phyloP scores from a whole-genome alignment of 305 asterid species.

The Fraxinus xanthoxyloides region DNA sequence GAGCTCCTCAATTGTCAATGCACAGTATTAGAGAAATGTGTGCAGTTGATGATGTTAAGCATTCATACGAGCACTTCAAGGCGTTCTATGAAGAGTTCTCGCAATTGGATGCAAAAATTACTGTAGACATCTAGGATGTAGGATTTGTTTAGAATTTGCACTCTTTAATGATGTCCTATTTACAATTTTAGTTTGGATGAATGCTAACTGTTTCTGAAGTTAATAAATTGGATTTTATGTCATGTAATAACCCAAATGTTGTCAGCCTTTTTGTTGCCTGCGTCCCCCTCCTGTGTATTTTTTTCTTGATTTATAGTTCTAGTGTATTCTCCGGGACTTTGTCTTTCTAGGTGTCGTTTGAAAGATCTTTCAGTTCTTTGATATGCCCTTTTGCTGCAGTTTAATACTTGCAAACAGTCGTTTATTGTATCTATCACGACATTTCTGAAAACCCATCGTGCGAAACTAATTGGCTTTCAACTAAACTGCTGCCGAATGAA shows the following conservation, averaged over 20 bases:
- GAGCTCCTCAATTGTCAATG: slow-evolving; percentile 94
- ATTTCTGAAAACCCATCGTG: background rate
- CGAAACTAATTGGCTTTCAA: background rate
- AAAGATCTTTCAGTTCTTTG: background rate
- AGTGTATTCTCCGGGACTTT: background rate
- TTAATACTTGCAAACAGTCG: background rate
- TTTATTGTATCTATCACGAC: background rate
- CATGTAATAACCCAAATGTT: background rate
- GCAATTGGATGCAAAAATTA: slow-evolving; percentile 59
- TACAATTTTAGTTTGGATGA: background rate
- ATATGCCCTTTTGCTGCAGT: background rate
- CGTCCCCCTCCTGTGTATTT: background rate
- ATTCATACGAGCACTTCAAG: slow-evolving; percentile 78
- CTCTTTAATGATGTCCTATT: background rate
- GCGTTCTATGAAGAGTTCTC: slow-evolving; percentile 73
- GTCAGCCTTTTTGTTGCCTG: background rate
- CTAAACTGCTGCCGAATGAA: background rate
- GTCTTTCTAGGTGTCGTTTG: background rate
- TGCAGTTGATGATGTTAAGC: slow-evolving; percentile 82
- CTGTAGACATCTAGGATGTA: slow-evolving; percentile 44
- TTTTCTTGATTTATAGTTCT: background rate
- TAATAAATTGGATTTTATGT: background rate
- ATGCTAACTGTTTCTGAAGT: slow-evolving; percentile 8
- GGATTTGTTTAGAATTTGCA: slow-evolving; percentile 12
- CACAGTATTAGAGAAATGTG: slow-evolving; percentile 97